Percentiles rank a stretch among this genome's conserved stretches.
These are phyloP conservation scores for Monosporascus cannonballus DNA, from an alignment of 2,329 filamentous ascomycete species.

Conservation along the genomic window DNA sequence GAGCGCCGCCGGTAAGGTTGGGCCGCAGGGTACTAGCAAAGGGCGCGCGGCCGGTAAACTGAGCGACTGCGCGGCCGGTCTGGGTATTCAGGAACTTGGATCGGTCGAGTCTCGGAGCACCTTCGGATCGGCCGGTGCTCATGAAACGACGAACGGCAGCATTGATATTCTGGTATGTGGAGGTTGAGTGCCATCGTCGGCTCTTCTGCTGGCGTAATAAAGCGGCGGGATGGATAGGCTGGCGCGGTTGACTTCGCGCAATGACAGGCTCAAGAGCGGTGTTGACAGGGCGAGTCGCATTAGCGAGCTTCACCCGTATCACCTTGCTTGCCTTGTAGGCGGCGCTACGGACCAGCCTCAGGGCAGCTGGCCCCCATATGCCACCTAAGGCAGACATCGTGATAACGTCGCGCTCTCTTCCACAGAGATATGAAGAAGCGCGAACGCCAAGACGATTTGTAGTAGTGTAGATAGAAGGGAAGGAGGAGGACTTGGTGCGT, in stretches of 20 bases:
- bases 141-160: constrained; percentile 45
- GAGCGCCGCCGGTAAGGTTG: constrained; percentile 81
- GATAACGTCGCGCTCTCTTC: constrained; percentile 18
- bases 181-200: constrained; percentile 44
- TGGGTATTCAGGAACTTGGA: constrained; percentile 43
- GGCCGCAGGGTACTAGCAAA: constrained; percentile 87
- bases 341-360: constrained; percentile 48
- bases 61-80: constrained; percentile 45
- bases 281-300: constrained; percentile 38
- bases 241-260: constrained; percentile 36
- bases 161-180: constrained; percentile 35
- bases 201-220: constrained; percentile 45
- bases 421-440: constrained; percentile 11
- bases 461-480: constrained; percentile 3
- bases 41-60: constrained; percentile 69
- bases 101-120: constrained; percentile 37
- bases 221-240: constrained; percentile 47
- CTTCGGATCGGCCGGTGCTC: constrained; percentile 30
- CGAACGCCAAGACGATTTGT: constrained; percentile 4
- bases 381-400: constrained; percentile 51
- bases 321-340: constrained; percentile 44
- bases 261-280: constrained; percentile 40
- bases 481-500: neutral
- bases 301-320: constrained; percentile 43
- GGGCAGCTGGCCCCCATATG: constrained; percentile 50